Percentiles rank a stretch among this genome's conserved stretches.
phyloP scores from a whole-genome alignment of 768 basidiomycete species.

The Thelephora aurantiotincta region DNA sequence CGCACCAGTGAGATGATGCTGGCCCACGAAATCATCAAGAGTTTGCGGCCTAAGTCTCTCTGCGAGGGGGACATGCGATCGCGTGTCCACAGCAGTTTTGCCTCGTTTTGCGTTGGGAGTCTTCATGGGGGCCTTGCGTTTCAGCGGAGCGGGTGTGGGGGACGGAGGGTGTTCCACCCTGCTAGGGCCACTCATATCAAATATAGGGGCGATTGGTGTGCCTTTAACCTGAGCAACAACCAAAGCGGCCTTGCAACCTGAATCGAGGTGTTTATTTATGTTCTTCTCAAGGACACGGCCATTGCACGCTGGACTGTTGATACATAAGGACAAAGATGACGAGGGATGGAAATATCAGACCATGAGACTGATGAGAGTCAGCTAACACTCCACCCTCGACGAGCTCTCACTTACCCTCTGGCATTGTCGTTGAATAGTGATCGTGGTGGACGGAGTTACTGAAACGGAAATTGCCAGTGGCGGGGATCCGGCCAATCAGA shows the following conservation, averaged over 20 bases:
- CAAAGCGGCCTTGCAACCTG: constrained; percentile 10
- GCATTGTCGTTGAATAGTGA: too few relatives aligned
- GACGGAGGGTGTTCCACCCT: constrained; percentile 1
- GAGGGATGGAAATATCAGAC: too few relatives aligned
- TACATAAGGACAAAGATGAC: too few relatives aligned
- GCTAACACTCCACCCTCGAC: too few relatives aligned
- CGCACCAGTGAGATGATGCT: constrained; percentile 43
- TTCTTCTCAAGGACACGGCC: constrained; percentile 9
- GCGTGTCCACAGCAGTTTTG: constrained; percentile 5
- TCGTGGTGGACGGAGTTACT: too few relatives aligned
- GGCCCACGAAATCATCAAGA: constrained; percentile 61
- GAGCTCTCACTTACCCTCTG: too few relatives aligned
- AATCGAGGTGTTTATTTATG: constrained; percentile 16
- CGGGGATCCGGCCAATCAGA: too few relatives aligned
- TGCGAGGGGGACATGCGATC: constrained; percentile 34
- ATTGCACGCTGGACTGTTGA: constrained; percentile 14
- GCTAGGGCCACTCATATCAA: constrained; percentile 4
- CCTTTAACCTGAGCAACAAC: constrained; percentile 5
- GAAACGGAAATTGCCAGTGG: too few relatives aligned
- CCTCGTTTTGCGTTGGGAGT: constrained; percentile 6
- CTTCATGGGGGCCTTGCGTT: constrained; percentile 9
- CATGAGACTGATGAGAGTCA: too few relatives aligned
- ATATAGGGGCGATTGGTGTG: constrained; percentile 10
- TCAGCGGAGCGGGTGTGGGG: constrained; percentile 5
- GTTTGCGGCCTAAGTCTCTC: constrained; percentile 55